Conservation (phyloP, 331 rosid species). For the Rhamnella rubrinervis region DNA sequence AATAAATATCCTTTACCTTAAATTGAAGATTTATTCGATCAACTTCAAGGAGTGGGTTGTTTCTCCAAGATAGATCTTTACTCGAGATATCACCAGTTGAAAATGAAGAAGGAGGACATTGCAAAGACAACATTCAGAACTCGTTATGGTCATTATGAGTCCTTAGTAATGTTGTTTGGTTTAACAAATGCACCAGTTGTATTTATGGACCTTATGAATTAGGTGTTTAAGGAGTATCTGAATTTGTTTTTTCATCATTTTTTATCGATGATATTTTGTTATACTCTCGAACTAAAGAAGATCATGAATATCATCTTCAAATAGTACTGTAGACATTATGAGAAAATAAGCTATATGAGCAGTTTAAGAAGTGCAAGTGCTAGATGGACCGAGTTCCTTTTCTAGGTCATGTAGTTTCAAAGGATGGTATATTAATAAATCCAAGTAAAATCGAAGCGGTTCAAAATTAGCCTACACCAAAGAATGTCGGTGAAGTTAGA, state of each 20-base stretch:
- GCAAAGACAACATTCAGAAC: not conserved
- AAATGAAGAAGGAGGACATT: not conserved
- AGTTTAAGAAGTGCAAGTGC: not conserved
- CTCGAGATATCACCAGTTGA: too few species aligned
- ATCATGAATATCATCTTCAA: not conserved
- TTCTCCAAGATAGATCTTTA: too few species aligned
- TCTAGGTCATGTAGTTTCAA: not conserved
- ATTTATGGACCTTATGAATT: not conserved
- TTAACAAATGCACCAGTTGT: not conserved
- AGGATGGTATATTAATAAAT: not conserved
- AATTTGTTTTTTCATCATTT: not conserved
- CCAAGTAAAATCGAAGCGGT: not conserved
- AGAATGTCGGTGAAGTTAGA: not conserved
- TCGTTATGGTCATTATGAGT: not conserved
- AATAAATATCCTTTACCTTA: too few species aligned
- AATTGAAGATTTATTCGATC: too few species aligned
- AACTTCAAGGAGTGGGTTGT: too few species aligned
- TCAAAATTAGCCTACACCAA: not conserved
- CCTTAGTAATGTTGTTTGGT: not conserved
- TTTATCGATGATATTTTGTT: not conserved
- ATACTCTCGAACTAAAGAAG: not conserved
- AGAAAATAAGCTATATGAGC: not conserved
- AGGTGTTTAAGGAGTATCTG: not conserved
- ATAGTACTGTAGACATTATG: not conserved
- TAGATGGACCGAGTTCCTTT: not conserved